Conservation (phyloP, 1,284 basidiomycete genomes). For the Irpex sp. region DNA sequence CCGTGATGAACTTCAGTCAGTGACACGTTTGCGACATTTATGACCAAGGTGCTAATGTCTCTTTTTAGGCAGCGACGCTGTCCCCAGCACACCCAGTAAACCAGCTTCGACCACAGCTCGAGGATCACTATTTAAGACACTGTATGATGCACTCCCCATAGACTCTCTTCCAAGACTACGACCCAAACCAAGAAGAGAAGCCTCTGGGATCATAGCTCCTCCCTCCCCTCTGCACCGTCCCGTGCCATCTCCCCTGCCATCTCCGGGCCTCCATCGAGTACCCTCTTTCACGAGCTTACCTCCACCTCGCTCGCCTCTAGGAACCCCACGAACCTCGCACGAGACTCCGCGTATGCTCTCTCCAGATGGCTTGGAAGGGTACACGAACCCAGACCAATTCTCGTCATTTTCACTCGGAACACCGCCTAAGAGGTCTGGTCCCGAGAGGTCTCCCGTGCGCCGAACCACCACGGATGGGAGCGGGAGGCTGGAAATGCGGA, state of each 20-base stretch:
- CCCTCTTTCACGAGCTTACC: constrained; percentile 20
- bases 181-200: constrained; percentile 21
- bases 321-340: constrained; percentile 17
- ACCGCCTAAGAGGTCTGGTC: constrained; percentile 18
- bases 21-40: not conserved
- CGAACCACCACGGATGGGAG: constrained; percentile 13
- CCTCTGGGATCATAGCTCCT: constrained; percentile 29
- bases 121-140: constrained; percentile 28
- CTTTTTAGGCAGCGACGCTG: constrained; percentile 8
- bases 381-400: constrained; percentile 7
- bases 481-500: constrained; percentile 21
- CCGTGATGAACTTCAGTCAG: constrained; percentile 35
- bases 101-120: constrained; percentile 15
- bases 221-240: constrained; percentile 19
- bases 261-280: constrained; percentile 14
- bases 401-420: constrained; percentile 15
- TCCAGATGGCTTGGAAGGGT: constrained; percentile 8
- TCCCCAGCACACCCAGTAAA: constrained; percentile 20
- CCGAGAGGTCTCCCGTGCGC: constrained; percentile 5
- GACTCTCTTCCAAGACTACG: constrained; percentile 26
- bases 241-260: constrained; percentile 14
- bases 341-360: constrained; percentile 9
- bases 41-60: not conserved
- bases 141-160: constrained; percentile 24
- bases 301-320: constrained; percentile 17